Evolutionary conservation across 805 yeast species (phyloP), one percentile per base, ranked within the genome.

Genomic region (Cyberlindnera mrakii): DNA sequence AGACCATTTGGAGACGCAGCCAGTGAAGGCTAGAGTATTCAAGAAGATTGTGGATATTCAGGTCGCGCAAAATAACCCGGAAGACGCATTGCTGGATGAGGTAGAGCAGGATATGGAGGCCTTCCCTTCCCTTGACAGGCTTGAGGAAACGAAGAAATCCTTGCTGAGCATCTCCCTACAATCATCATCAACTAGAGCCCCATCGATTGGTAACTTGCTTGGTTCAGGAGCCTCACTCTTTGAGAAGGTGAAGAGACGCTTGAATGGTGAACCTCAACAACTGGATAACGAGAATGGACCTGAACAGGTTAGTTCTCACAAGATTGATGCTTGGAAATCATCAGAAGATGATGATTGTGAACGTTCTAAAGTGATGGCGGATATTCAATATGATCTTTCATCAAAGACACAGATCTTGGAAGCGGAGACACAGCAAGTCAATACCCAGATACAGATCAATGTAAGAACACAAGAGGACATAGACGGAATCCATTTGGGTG

Each of bases 21-120:
- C 49, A 3, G 46, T 40, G 17, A 49, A 37, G 39, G 37, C 46
- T 7, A 54, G 40, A 37, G 55, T 58, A 0, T 57, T 55, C 43
- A 47, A 44, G 31, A 57, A 52, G 34, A 17, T 36, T n/a, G 35
- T 57, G 5, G 41, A 42, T 32, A 44, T 49, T 14, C 31, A 37
- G 3, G 42, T 35, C 6, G 32, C 37, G 10, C 42, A 31, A 15
- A 41, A 41, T 30, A n/a, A 20, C 15, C 39, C 25, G 8, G 34
- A 34, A 8, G 20, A 29, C 15, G 35, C 15, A 33, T 9, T 16
- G 9, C 13, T 17, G 8, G 19, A 13, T 30, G 33, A 36, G 36
- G 40, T 25, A 8, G 44, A 35, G 3, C 35, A n/a, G 13, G 31
- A 20, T 18, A 7, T 15, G 20, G 16, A 8, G n/a, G 27, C 4